These are phyloP conservation scores for Irpex sp. DNA, from an alignment of 1,284 basidiomycete species.

Conservation along the genomic window DNA sequence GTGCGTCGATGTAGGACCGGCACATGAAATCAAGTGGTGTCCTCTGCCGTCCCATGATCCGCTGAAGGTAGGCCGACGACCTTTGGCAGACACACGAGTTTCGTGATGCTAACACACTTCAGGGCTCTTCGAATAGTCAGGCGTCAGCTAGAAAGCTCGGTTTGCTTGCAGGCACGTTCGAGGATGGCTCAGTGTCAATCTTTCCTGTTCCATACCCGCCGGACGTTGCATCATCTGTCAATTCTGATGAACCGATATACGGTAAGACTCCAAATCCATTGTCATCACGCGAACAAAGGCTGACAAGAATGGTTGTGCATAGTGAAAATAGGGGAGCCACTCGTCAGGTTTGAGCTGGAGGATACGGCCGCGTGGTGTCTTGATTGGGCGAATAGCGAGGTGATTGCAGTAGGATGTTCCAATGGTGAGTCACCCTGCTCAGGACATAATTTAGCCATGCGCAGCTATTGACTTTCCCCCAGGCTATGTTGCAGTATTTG, in stretches of 20 bases:
- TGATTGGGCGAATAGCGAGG: constrained; percentile 83
- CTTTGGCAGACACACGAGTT: not conserved
- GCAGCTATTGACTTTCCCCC: not conserved
- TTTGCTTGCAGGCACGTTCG: constrained; percentile 74
- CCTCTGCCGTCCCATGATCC: constrained; percentile 74
- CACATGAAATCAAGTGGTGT: constrained; percentile 82
- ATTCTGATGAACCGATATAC: constrained; percentile 22
- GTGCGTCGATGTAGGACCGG: constrained; percentile 71
- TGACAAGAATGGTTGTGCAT: not conserved
- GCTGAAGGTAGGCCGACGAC: constrained; percentile 7
- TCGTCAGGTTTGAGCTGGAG: constrained; percentile 65
- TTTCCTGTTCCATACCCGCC: constrained; percentile 73
- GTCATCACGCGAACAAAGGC: not conserved
- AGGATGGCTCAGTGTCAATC: constrained; percentile 75
- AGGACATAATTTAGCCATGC: not conserved
- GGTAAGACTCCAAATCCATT: constrained; percentile 13
- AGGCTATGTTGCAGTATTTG: constrained; percentile 76
- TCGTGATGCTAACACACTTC: not conserved
- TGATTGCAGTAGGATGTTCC: constrained; percentile 74
- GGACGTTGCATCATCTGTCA: constrained; percentile 30
- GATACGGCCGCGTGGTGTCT: constrained; percentile 69
- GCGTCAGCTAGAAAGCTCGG: constrained; percentile 62
- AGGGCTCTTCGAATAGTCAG: not conserved
- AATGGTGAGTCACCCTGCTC: constrained; percentile 48
- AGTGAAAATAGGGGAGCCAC: constrained; percentile 61